phyloP scores from a whole-genome alignment of 495 filamentous ascomycete species.

The Aspergillus cavernicola region DNA sequence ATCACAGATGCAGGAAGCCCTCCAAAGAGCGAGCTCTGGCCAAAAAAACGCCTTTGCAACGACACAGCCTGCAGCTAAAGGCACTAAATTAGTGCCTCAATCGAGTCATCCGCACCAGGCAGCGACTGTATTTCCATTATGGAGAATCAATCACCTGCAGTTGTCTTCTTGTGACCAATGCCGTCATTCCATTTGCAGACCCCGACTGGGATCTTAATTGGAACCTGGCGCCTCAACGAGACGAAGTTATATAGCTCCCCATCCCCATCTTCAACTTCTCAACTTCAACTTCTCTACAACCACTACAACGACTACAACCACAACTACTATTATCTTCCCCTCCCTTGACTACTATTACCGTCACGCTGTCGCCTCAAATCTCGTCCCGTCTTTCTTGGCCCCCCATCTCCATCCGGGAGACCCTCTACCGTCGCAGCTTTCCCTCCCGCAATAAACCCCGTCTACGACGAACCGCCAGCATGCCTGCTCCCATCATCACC shows the following conservation, averaged over 20 bases:
- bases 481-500: conserved; percentile 29
- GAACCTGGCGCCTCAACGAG: conserved; percentile 13
- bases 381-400: conserved; percentile 26
- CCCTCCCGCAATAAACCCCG: conserved; percentile 15
- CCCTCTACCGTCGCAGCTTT: conserved; percentile 16
- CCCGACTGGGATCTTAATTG: background rate
- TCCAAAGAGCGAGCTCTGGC: conserved; percentile 10
- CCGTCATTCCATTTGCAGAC: conserved; percentile 14
- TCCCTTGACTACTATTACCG: conserved; percentile 14
- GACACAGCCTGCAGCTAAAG: conserved; percentile 13
- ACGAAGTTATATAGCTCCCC: conserved; percentile 11
- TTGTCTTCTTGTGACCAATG: conserved; percentile 19
- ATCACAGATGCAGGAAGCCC: background rate
- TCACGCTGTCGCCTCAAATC: conserved; percentile 34
- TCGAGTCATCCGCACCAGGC: conserved; percentile 17
- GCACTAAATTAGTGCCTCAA: conserved; percentile 6
- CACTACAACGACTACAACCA: background rate
- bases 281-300: background rate
- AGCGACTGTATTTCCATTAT: too few species aligned
- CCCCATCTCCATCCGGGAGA: conserved; percentile 21
- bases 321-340: background rate
- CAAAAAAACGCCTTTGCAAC: background rate
- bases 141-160: too few species aligned
- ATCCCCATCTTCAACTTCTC: background rate
- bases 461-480: conserved; percentile 28